A percentile compares a stretch with the other conserved stretches of the same genome.
Conservation (phyloP, 2,329 filamentous ascomycete genomes). For the Alternaria gaisen region DNA sequence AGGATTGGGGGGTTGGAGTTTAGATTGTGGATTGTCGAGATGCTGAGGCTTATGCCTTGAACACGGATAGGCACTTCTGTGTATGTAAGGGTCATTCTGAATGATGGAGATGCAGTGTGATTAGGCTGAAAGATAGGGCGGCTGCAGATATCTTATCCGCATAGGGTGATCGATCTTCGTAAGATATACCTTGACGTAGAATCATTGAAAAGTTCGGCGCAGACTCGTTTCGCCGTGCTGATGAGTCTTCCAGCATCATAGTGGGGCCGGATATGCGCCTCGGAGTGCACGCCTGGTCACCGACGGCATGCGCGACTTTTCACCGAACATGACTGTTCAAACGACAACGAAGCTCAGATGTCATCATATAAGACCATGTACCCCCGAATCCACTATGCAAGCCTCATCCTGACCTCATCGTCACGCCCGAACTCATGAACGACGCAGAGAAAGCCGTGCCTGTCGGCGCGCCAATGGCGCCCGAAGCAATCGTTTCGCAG, state of each 20-base stretch:
- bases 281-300: neutral
- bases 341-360: neutral
- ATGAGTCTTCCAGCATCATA: neutral
- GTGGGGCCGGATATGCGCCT: neutral
- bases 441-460: neutral
- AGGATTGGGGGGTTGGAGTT: no score
- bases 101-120: neutral
- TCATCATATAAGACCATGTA: neutral
- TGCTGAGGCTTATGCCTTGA: no score
- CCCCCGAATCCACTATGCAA: neutral
- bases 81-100: neutral
- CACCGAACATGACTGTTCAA: neutral
- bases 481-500: neutral
- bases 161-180: neutral
- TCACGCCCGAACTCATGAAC: neutral
- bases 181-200: neutral
- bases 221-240: neutral
- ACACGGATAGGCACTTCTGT: no score
- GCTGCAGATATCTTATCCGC: neutral
- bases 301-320: neutral
- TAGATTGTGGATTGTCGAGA: no score
- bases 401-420: neutral
- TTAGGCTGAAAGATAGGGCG: neutral
- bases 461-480: neutral
- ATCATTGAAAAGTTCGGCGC: neutral